Conservation (phyloP, 441 rosid species). For the Gossypium gossypioides region DNA sequence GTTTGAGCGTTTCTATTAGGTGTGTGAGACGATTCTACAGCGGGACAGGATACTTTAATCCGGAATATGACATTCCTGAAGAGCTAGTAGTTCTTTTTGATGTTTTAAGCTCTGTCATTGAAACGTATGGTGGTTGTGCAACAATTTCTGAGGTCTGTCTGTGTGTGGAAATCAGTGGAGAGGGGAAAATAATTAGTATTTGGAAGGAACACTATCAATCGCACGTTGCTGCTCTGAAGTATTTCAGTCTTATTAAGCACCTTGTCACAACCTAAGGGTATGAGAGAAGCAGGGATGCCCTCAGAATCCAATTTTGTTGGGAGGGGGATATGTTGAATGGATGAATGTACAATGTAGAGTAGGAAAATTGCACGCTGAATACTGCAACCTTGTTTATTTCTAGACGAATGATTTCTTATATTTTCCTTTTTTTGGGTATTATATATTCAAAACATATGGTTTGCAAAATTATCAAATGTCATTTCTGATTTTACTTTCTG, state of each 20-base stretch:
- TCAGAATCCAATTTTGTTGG: not conserved
- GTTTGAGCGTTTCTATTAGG: not conserved
- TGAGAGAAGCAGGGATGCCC: not conserved
- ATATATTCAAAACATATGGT: not conserved
- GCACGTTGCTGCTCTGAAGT: not conserved
- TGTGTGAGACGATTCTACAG: not conserved
- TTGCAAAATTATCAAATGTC: not conserved
- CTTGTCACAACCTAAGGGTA: too few relatives aligned
- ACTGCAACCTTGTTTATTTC: not conserved
- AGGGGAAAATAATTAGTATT: not conserved
- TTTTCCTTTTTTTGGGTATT: not conserved
- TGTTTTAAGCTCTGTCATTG: not conserved
- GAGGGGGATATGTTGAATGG: not conserved
- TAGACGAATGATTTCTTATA: not conserved
- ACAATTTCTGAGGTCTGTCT: not conserved
- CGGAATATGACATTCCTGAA: not conserved
- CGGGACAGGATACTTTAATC: not conserved
- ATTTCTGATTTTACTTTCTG: slow-evolving; percentile 2
- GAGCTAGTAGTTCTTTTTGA: not conserved
- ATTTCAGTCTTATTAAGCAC: not conserved
- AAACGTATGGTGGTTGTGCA: not conserved
- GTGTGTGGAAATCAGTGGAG: too few relatives aligned
- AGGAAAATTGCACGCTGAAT: not conserved
- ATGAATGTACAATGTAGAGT: not conserved
- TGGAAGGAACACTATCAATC: not conserved